Evolutionary conservation across 257 asterid genomes (phyloP).

Genomic region (Solanum sitiens): DNA sequence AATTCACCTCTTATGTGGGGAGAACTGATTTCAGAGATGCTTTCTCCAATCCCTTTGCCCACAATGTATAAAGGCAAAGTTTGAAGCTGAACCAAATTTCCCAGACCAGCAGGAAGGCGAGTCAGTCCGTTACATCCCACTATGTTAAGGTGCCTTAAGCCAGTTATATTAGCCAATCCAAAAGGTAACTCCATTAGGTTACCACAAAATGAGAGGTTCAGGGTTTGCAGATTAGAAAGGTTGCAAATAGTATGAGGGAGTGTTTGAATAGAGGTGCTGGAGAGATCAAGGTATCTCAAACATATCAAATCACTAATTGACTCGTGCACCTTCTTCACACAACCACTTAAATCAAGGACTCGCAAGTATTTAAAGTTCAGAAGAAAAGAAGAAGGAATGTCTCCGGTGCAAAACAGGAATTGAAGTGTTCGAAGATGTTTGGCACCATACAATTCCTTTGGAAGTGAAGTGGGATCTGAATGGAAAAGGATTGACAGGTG

Average conservation of each 20-base stretch:
- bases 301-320: background rate
- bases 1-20: constrained; percentile 12
- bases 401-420: background rate
- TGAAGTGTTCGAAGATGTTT: background rate
- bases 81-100: constrained; percentile 12
- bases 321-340: background rate
- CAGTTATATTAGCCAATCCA: constrained; percentile 7
- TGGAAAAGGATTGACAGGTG: background rate
- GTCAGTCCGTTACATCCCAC: constrained; percentile 3
- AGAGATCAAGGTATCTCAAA: background rate
- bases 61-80: constrained; percentile 16
- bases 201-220: background rate
- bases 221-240: background rate
- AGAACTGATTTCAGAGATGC: constrained; percentile 7
- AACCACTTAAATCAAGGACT: background rate
- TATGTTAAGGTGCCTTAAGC: constrained; percentile 18
- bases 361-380: background rate
- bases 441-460: background rate
- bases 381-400: background rate
- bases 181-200: constrained; percentile 13
- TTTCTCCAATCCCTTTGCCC: constrained; percentile 5
- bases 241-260: background rate
- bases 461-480: background rate
- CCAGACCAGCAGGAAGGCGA: constrained; percentile 13
- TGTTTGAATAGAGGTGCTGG: background rate